phyloP scores from a whole-genome alignment of 2,329 filamentous ascomycete species.

The Nothophaeocryptopus gaeumannii region DNA sequence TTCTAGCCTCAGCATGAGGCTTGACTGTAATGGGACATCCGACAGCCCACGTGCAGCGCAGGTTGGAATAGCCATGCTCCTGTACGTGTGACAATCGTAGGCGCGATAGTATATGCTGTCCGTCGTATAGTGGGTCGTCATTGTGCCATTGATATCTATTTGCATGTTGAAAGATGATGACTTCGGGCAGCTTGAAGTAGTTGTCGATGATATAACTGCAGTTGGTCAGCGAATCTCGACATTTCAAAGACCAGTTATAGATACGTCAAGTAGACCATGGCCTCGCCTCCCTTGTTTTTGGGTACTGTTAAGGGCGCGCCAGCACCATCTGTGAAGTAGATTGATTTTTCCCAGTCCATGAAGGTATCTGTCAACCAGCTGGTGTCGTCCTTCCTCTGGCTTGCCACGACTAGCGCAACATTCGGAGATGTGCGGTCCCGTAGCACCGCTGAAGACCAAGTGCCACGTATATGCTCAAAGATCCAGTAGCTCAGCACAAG shows the following conservation, averaged over 20 bases:
- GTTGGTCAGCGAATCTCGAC: neutral
- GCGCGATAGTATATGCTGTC: slow-evolving; percentile 47
- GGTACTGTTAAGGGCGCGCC: slow-evolving; percentile 42
- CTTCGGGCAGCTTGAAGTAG: slow-evolving; percentile 54
- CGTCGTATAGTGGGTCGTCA: slow-evolving; percentile 51
- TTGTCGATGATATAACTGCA: slow-evolving; percentile 51
- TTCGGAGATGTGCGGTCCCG: too few species aligned
- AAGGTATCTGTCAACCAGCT: slow-evolving; percentile 41
- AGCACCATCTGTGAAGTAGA: slow-evolving; percentile 45
- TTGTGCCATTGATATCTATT: slow-evolving; percentile 57
- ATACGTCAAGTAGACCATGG: slow-evolving; percentile 51
- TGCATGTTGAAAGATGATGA: slow-evolving; percentile 59
- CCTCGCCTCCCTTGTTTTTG: slow-evolving; percentile 49
- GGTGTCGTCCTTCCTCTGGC: slow-evolving; percentile 24
- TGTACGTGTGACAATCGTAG: slow-evolving; percentile 51
- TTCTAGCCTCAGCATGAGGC: slow-evolving; percentile 37
- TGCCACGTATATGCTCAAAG: too few species aligned
- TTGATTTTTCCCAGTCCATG: slow-evolving; percentile 39
- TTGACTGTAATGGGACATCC: slow-evolving; percentile 53
- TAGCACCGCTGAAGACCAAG: too few species aligned
- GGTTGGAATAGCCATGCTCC: slow-evolving; percentile 52
- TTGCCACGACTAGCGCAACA: neutral
- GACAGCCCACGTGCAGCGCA: slow-evolving; percentile 53
- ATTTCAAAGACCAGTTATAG: slow-evolving; percentile 7
- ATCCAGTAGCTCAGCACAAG: too few species aligned